Percentiles rank a stretch among this genome's conserved stretches.
phyloP scores from a whole-genome alignment of 129 eudicot species.

The Heracleum sosnowskyi region DNA sequence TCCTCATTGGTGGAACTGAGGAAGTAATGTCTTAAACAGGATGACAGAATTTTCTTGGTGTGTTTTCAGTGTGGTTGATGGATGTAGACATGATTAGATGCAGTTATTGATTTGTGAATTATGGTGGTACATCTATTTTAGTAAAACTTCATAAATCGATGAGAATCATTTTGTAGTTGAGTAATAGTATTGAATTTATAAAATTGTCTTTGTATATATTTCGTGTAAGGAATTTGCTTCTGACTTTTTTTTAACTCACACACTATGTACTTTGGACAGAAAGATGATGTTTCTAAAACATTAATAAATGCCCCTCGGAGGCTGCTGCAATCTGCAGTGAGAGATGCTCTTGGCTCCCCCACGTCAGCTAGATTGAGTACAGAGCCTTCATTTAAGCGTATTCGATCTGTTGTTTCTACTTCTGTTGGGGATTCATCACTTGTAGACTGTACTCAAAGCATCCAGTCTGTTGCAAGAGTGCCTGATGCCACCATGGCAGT shows the following conservation, averaged over 20 bases:
- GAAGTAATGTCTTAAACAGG: neutral
- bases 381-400: conserved; percentile 70
- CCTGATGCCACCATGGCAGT: conserved; percentile 55
- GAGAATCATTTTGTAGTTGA: neutral
- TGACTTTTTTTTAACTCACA: conserved; percentile 1
- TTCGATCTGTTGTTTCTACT: conserved; percentile 82
- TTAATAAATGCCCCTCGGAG: conserved; percentile 55
- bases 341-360: conserved; percentile 77
- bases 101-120: neutral
- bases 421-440: conserved; percentile 28
- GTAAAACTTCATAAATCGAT: neutral
- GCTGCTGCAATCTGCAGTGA: conserved; percentile 86
- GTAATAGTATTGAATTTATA: neutral
- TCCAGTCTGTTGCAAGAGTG: conserved; percentile 39
- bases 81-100: conserved; percentile 1
- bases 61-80: neutral
- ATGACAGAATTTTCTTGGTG: neutral
- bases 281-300: conserved; percentile 50
- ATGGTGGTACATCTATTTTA: neutral
- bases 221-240: neutral
- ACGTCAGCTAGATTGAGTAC: conserved; percentile 47
- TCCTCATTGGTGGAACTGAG: neutral
- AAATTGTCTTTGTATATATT: neutral
- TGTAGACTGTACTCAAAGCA: conserved; percentile 37
- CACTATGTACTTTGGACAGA: conserved; percentile 33